phyloP scores from a whole-genome alignment of 768 basidiomycete genomes.

The Boletus sp. region DNA sequence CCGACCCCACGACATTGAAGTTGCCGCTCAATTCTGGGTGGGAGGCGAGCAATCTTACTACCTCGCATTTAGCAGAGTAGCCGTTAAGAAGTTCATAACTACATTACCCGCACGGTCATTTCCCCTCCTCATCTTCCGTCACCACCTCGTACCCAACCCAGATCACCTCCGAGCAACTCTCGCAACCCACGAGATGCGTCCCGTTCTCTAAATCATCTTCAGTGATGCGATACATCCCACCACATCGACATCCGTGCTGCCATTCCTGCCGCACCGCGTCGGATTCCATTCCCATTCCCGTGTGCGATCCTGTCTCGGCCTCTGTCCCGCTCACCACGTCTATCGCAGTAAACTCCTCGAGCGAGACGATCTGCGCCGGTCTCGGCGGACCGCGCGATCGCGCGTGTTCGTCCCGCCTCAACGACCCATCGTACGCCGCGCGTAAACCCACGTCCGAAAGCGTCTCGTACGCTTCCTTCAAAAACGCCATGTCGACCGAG shows the following conservation, averaged over 20 bases:
- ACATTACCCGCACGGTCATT: not conserved
- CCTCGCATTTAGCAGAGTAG: not conserved
- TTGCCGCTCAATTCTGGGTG: no score
- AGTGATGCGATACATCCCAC: slow-evolving; percentile 60
- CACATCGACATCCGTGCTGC: slow-evolving; percentile 71
- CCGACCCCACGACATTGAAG: no score
- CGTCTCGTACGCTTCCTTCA: slow-evolving; percentile 67
- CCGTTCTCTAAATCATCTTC: slow-evolving; percentile 63
- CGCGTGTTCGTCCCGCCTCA: slow-evolving; percentile 5
- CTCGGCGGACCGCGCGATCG: slow-evolving; percentile 49
- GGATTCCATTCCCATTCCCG: slow-evolving; percentile 29
- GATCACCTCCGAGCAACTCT: slow-evolving; percentile 75
- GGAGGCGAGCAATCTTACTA: not conserved
- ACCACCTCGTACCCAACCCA: slow-evolving; percentile 81
- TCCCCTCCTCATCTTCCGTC: slow-evolving; percentile 19
- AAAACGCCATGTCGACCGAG: slow-evolving; percentile 47
- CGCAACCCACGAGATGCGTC: slow-evolving; percentile 71
- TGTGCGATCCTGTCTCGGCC: not conserved
- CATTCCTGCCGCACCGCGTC: slow-evolving; percentile 39
- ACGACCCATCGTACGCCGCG: slow-evolving; percentile 45
- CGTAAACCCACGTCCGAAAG: slow-evolving; percentile 54
- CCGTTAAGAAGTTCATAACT: not conserved
- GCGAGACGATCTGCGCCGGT: slow-evolving; percentile 75
- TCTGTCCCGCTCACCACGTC: not conserved
- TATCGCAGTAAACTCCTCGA: slow-evolving; percentile 59